These are phyloP conservation scores for Aspergillus piperis DNA, from an alignment of 2,329 filamentous ascomycete species.

Conservation along the genomic window DNA sequence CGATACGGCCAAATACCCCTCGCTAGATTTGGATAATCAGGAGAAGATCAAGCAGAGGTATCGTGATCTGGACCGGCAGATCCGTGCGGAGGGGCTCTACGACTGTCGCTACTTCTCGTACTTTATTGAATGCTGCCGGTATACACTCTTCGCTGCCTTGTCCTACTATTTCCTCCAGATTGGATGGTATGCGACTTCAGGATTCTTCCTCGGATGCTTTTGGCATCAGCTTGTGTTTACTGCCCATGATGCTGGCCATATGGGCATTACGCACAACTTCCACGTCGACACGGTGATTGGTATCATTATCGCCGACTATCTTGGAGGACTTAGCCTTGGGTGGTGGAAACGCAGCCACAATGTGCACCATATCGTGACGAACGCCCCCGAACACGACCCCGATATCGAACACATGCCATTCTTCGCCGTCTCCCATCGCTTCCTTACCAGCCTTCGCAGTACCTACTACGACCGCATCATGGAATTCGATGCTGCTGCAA, in stretches of 20 bases:
- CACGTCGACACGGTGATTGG: slow-evolving; percentile 80
- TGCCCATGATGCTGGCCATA: slow-evolving; percentile 93
- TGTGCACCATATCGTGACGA: slow-evolving; percentile 94
- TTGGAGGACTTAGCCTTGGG: slow-evolving; percentile 84
- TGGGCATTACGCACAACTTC: slow-evolving; percentile 94
- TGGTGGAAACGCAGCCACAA: slow-evolving; percentile 99
- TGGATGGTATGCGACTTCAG: slow-evolving; percentile 70
- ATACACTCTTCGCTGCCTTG: slow-evolving; percentile 64
- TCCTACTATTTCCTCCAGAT: slow-evolving; percentile 62
- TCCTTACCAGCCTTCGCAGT: slow-evolving; percentile 71
- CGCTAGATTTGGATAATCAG: slow-evolving; percentile 72
- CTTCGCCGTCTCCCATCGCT: slow-evolving; percentile 81
- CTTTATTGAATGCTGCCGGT: slow-evolving; percentile 71
- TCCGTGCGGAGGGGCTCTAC: slow-evolving; percentile 75
- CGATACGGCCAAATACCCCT: slow-evolving; percentile 78
- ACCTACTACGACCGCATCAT: slow-evolving; percentile 83
- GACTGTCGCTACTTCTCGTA: slow-evolving; percentile 83
- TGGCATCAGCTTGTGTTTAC: slow-evolving; percentile 97
- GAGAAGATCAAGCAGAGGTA: slow-evolving; percentile 77
- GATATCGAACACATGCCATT: slow-evolving; percentile 92
- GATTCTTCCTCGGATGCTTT: slow-evolving; percentile 73
- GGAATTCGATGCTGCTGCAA: slow-evolving; percentile 73
- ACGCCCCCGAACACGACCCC: slow-evolving; percentile 91
- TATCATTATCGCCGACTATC: slow-evolving; percentile 84
- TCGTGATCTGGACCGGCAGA: slow-evolving; percentile 69